Base-by-base conservation (phyloP, 345 rosid species). In the Turnera subulata region DNA sequence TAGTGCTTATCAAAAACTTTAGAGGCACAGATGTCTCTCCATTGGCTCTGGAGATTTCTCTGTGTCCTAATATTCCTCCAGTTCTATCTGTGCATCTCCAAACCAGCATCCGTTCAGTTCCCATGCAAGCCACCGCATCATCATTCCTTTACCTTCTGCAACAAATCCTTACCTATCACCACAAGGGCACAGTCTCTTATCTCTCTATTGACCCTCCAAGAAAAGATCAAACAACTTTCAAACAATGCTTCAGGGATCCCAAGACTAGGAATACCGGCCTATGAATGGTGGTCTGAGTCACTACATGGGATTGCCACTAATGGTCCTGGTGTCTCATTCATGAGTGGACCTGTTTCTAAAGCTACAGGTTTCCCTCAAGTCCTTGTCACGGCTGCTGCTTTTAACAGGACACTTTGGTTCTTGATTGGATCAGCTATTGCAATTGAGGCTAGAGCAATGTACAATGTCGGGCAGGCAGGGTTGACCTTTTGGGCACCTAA, bases 281-380 rank as follows among this genome's bases (percentile, higher is more conserved):
- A 84, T 71, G 81, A 86, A 57, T 92, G 98, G 98, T 92, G 98
- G 96, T 92, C 91, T 1, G 98, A 92, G 61, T 89, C 95, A 3
- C 82, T 92, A 45, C 96, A 92, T 39, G 98, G 96, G 22, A 56
- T 92, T 63, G 91, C 98, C 61, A 68, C 62, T 65, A 84, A 92
- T 72, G 98, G 98, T 38, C 96, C 89, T 26, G 93, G 96, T 6
- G 86, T 89, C 26, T 71, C 84, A 53, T 92, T 92, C 74, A 56
- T 0, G 0, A 20, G 64, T 53, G 96, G 96, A 20, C 65, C 82
- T 11, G 43, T 92, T 58, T 63, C 76, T 58, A 58, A 93, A 5
- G 93, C 91, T 11, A 92, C 98, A 0, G 73, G 76, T 61, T 92
- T 92, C 60, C 98, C 98, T 45, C 98, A 92, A 71, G 95, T 88